These are phyloP conservation scores for Taphrina communis DNA, from an alignment of 1,139 yeast genomes.

Conservation along the genomic window DNA sequence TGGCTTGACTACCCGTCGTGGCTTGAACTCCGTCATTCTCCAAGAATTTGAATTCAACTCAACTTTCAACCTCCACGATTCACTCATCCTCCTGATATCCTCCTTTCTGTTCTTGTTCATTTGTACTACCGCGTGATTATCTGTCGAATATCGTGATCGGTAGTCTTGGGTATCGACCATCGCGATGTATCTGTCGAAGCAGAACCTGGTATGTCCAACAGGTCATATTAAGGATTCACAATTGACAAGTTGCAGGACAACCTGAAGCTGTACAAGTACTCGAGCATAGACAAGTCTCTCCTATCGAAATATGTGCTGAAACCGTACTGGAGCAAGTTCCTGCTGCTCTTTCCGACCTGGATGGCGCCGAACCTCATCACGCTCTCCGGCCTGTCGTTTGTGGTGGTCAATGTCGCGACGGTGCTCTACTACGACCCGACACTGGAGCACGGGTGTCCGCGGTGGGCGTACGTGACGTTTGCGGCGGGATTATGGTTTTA, in stretches of 20 bases:
- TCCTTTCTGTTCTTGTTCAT: no score
- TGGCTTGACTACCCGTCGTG: no score
- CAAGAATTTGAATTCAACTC: neutral
- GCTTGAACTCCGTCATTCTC: neutral
- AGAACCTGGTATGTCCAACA: slow-evolving; percentile 23
- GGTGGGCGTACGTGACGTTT: slow-evolving; percentile 70
- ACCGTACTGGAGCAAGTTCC: slow-evolving; percentile 74
- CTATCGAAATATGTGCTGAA: slow-evolving; percentile 68
- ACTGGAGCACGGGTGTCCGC: slow-evolving; percentile 61
- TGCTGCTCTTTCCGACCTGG: slow-evolving; percentile 68
- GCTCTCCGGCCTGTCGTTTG: slow-evolving; percentile 66
- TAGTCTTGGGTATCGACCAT: neutral
- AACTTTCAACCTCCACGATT: neutral
- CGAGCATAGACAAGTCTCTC: slow-evolving; percentile 64
- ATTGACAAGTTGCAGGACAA: slow-evolving; percentile 29
- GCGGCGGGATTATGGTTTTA: slow-evolving; percentile 75
- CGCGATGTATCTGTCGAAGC: slow-evolving; percentile 31
- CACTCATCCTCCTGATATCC: no score
- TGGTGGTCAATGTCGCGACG: slow-evolving; percentile 60
- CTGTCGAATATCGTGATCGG: neutral
- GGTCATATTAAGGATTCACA: neutral
- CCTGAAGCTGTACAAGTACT: slow-evolving; percentile 39
- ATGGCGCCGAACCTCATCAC: slow-evolving; percentile 74
- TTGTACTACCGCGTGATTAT: neutral
- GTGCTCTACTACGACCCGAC: slow-evolving; percentile 68